phyloP scores from a whole-genome alignment of 257 asterid genomes.

The Solanum pinnatisectum region DNA sequence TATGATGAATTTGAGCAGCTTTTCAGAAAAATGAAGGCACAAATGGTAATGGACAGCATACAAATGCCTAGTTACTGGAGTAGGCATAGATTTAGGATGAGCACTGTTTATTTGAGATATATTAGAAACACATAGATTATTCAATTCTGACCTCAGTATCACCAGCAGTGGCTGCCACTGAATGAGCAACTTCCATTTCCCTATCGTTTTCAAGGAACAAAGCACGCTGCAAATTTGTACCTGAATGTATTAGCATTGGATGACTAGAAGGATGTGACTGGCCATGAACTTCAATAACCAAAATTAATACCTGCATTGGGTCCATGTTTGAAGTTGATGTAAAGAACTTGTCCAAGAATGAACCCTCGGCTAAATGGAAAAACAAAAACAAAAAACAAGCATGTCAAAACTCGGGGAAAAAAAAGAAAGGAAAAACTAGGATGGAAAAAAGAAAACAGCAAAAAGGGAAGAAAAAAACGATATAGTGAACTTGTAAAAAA shows the following conservation, averaged over 20 bases:
- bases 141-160: constrained; percentile 73
- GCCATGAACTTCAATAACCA: background rate
- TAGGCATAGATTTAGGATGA: background rate
- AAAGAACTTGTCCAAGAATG: constrained; percentile 79
- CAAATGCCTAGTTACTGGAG: background rate
- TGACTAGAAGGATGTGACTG: background rate
- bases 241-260: background rate
- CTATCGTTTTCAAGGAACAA: constrained; percentile 71
- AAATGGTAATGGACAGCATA: background rate
- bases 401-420: background rate
- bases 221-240: constrained; percentile 56
- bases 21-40: background rate
- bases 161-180: constrained; percentile 88
- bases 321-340: constrained; percentile 70
- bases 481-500: background rate
- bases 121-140: background rate
- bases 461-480: background rate
- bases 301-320: constrained; percentile 53
- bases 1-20: background rate
- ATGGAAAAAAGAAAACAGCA: background rate
- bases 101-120: background rate
- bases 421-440: background rate
- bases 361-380: constrained; percentile 50
- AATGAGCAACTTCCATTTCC: constrained; percentile 97
- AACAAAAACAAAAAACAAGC: background rate